A percentile compares a stretch with the other conserved stretches of the same genome.
phyloP scores from a whole-genome alignment of 1,139 yeast genomes.

The Sporopachydermia cereana region DNA sequence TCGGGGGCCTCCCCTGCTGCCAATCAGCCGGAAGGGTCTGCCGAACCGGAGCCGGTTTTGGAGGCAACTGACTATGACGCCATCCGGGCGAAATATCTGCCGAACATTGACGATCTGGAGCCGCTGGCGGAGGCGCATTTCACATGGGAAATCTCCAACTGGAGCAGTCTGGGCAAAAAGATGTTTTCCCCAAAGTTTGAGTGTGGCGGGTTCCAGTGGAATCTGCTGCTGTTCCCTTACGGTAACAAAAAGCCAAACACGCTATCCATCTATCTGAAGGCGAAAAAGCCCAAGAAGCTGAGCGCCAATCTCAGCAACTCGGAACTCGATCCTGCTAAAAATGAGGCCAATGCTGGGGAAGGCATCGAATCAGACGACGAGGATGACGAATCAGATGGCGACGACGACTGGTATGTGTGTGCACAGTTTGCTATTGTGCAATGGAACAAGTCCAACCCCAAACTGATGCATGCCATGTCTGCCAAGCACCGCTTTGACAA shows the following conservation, averaged over 20 bases:
- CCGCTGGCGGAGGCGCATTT: conserved; percentile 25
- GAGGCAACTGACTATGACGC: conserved; percentile 2
- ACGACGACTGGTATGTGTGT: conserved; percentile 60
- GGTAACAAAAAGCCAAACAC: conserved; percentile 42
- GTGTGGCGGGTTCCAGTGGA: conserved; percentile 51
- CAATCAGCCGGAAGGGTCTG: background rate
- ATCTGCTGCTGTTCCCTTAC: conserved; percentile 63
- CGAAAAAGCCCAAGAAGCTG: conserved; percentile 22
- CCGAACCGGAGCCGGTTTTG: background rate
- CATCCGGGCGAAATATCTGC: conserved; percentile 14
- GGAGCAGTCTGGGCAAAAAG: conserved; percentile 40
- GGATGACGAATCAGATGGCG: conserved; percentile 28
- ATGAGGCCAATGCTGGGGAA: conserved; percentile 3
- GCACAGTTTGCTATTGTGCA: conserved; percentile 82
- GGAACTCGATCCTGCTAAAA: conserved; percentile 8
- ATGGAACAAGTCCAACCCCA: conserved; percentile 71
- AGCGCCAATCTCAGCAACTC: conserved; percentile 8
- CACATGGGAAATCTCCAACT: conserved; percentile 71
- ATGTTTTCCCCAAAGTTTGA: conserved; percentile 39
- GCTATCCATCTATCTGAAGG: conserved; percentile 55
- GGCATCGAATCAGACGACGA: conserved; percentile 17
- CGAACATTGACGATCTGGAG: conserved; percentile 27
- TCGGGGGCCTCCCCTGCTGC: background rate
- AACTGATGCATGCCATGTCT: conserved; percentile 46
- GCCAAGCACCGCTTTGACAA: conserved; percentile 65